These are phyloP conservation scores for Mycena floridula DNA, from an alignment of 768 basidiomycete species.

Conservation along the genomic window DNA sequence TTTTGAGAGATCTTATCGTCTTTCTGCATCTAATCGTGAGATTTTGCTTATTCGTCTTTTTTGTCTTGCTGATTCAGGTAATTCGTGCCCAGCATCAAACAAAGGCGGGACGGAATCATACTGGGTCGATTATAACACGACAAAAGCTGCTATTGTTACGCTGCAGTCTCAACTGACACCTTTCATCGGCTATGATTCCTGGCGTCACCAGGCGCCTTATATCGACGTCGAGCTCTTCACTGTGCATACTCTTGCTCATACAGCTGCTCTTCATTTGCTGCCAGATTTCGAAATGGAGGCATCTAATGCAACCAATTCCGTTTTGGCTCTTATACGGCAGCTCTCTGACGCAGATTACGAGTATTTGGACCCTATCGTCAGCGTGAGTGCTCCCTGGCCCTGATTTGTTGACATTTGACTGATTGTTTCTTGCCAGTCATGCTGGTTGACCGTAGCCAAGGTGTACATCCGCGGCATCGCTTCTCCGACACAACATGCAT, in stretches of 20 bases:
- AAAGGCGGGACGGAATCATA: conserved; percentile 19
- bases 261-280: conserved; percentile 46
- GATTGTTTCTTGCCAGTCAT: conserved; percentile 21
- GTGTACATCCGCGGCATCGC: conserved; percentile 28
- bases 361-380: conserved; percentile 47
- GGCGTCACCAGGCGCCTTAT: conserved; percentile 23
- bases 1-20: conserved; percentile 46
- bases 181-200: conserved; percentile 27
- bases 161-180: conserved; percentile 35
- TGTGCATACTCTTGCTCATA: conserved; percentile 44
- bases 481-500: conserved; percentile 11
- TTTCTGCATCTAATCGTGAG: conserved; percentile 33
- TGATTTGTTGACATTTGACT: conserved; percentile 1
- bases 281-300: conserved; percentile 35
- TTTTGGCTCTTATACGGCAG: conserved; percentile 39
- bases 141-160: conserved; percentile 39
- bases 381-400: conserved; percentile 34
- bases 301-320: conserved; percentile 35
- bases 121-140: conserved; percentile 35
- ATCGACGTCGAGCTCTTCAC: conserved; percentile 38
- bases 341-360: conserved; percentile 45
- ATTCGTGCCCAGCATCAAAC: conserved; percentile 16
- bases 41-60: too few relatives aligned
- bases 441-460: conserved; percentile 33
- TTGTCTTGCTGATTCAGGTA: conserved; percentile 2